These are phyloP conservation scores for Beauveria scarabaeidicola DNA, from an alignment of 2,329 filamentous ascomycete genomes.

Conservation along the genomic window DNA sequence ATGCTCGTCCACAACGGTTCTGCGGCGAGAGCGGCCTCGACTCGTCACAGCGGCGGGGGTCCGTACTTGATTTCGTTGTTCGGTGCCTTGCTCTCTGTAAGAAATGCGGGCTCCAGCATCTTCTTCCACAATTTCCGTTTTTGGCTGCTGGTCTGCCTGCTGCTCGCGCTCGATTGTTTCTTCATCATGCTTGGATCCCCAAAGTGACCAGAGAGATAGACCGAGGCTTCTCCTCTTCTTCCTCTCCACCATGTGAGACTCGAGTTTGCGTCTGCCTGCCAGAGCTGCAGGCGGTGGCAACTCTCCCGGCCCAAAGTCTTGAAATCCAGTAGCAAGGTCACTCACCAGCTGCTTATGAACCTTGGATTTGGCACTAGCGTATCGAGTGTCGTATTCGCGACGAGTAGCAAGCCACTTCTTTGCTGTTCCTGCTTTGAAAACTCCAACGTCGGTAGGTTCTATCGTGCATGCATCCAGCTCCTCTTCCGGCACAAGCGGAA, in stretches of 20 bases:
- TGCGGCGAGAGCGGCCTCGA: conserved; percentile 34
- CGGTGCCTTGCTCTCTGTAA: conserved; percentile 23
- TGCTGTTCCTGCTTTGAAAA: conserved; percentile 72
- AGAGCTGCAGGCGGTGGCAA: conserved; percentile 75
- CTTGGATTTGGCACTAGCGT: conserved; percentile 57
- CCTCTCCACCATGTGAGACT: conserved; percentile 34
- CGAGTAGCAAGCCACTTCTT: conserved; percentile 76
- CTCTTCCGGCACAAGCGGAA: conserved; percentile 53
- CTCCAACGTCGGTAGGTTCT: conserved; percentile 57
- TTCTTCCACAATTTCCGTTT: conserved; percentile 24
- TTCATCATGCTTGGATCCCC: conserved; percentile 86
- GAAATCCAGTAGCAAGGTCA: conserved; percentile 64
- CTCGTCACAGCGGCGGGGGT: conserved; percentile 16
- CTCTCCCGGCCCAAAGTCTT: conserved; percentile 62
- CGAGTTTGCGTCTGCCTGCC: conserved; percentile 55
- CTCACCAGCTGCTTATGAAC: conserved; percentile 66
- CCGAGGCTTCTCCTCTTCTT: conserved; percentile 62
- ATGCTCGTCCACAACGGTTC: conserved; percentile 42
- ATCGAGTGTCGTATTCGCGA: conserved; percentile 63
- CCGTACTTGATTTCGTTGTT: conserved; percentile 27
- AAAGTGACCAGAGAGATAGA: conserved; percentile 74
- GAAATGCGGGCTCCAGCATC: conserved; percentile 28
- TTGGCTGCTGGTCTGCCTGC: conserved; percentile 34
- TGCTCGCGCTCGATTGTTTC: conserved; percentile 55
- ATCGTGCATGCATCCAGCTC: conserved; percentile 60